Evolutionary conservation across 2,329 filamentous ascomycete genomes (phyloP).

Genomic region (Pseudogymnoascus sp.): DNA sequence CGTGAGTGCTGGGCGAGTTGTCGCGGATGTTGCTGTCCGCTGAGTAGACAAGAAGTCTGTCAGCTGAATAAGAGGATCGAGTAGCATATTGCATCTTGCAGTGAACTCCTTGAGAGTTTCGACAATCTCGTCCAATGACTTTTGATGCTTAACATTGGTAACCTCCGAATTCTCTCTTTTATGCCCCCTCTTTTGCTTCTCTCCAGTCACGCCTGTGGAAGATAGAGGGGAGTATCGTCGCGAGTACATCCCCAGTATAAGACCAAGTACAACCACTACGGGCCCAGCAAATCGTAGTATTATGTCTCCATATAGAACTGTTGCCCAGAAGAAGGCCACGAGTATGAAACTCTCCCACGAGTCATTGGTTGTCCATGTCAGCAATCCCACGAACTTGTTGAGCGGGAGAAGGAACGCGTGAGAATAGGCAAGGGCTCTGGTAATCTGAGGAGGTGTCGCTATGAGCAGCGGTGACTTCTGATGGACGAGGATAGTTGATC

Average conservation of each 20-base stretch:
- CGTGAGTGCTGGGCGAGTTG: constrained; percentile 80
- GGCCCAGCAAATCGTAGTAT: constrained; percentile 78
- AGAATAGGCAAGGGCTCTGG: constrained; percentile 86
- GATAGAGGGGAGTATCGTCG: constrained; percentile 83
- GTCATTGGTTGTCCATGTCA: constrained; percentile 92
- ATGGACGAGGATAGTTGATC: constrained; percentile 88
- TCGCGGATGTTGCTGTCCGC: constrained; percentile 81
- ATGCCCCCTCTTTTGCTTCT: constrained; percentile 45
- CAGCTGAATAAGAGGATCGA: constrained; percentile 80
- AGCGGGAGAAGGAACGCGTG: constrained; percentile 88
- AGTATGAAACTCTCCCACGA: constrained; percentile 96
- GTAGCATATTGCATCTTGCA: constrained; percentile 79
- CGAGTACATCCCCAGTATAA: constrained; percentile 90
- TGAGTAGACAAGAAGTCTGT: constrained; percentile 93
- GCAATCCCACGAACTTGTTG: constrained; percentile 73
- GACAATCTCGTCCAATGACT: constrained; percentile 94
- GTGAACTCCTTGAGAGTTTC: constrained; percentile 89
- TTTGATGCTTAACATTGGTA: constrained; percentile 69
- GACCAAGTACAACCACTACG: constrained; percentile 64
- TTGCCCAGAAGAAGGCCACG: constrained; percentile 75
- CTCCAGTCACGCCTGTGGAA: constrained; percentile 68
- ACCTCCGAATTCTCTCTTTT: constrained; percentile 43
- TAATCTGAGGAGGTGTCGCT: constrained; percentile 90
- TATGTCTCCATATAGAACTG: constrained; percentile 76
- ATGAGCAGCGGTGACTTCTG: constrained; percentile 91